These are phyloP conservation scores for Ophiocytium majus DNA, from an alignment of 352 stramenopile genomes.

Conservation along the genomic window DNA sequence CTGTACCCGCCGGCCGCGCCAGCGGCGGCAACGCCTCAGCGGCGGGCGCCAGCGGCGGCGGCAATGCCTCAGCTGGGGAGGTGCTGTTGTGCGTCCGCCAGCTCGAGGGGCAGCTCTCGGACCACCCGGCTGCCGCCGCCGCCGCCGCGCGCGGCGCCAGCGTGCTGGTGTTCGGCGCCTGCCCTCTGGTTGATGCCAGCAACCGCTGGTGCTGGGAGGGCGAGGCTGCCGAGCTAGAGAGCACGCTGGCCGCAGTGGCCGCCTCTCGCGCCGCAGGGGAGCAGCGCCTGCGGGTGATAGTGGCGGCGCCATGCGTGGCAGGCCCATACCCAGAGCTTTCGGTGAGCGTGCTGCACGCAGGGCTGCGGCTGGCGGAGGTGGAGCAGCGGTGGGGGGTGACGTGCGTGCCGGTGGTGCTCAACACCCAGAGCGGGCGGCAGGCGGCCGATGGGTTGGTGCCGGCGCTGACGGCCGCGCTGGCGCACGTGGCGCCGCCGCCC, in stretches of 20 bases:
- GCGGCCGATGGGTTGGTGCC: neutral
- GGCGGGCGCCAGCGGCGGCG: too few relatives aligned
- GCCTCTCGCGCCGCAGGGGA: neutral
- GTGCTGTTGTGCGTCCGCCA: neutral
- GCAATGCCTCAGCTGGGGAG: too few relatives aligned
- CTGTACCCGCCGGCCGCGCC: too few relatives aligned
- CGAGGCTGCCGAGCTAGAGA: neutral
- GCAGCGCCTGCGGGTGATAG: neutral
- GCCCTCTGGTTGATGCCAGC: neutral
- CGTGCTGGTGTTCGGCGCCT: neutral
- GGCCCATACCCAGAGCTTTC: neutral
- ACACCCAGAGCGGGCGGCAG: neutral
- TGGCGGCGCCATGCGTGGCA: neutral
- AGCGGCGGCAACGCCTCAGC: too few relatives aligned
- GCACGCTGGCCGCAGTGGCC: neutral
- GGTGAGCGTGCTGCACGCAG: neutral
- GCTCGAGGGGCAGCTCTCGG: neutral
- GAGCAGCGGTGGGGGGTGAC: neutral
- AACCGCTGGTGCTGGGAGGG: neutral
- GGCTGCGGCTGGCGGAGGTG: neutral
- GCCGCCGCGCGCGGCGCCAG: neutral
- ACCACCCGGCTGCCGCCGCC: too few relatives aligned
- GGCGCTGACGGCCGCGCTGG: neutral
- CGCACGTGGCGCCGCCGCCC: neutral
- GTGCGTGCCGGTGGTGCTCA: neutral